phyloP scores from a whole-genome alignment of 163 green algal genomes.

The Chlamydomonas reinhardtii region DNA sequence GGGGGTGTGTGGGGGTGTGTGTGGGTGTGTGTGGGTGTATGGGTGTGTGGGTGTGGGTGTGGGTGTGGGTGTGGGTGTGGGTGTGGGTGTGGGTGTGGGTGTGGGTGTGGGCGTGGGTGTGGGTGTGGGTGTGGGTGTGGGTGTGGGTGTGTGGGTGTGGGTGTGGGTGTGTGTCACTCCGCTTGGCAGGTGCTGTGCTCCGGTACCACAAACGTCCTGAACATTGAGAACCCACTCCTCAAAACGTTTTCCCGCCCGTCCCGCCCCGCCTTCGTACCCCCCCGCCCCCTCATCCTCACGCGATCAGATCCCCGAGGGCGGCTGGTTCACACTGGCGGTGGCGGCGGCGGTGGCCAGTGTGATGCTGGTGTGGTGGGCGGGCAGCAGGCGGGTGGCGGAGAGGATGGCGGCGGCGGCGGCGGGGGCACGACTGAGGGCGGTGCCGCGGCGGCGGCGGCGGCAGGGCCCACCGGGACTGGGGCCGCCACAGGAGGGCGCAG shows the following conservation, averaged over 20 bases:
- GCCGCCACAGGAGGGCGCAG: background rate
- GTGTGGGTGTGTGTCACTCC: no score
- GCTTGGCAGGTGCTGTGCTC: no score
- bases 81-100: background rate
- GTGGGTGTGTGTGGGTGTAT: no score
- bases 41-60: no score
- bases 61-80: background rate
- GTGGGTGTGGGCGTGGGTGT: no score
- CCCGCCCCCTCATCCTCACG: background rate
- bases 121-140: no score
- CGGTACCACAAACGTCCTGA: no score
- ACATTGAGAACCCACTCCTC: no score
- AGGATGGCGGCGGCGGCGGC: background rate
- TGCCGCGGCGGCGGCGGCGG: conserved; percentile 12
- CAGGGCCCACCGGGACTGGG: no score
- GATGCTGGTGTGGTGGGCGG: conserved; percentile 65
- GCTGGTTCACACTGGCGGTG: conserved; percentile 56
- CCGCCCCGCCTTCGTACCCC: background rate
- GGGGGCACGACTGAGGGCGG: conserved; percentile 2
- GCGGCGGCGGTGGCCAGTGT: conserved; percentile 42
- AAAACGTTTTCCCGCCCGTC: no score
- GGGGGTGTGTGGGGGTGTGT: no score
- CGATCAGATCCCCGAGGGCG: conserved; percentile 45
- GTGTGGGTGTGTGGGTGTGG: no score
- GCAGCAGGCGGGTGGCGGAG: conserved; percentile 28